Conservation (phyloP, 345 rosid genomes). For the Salix arbutifolia region DNA sequence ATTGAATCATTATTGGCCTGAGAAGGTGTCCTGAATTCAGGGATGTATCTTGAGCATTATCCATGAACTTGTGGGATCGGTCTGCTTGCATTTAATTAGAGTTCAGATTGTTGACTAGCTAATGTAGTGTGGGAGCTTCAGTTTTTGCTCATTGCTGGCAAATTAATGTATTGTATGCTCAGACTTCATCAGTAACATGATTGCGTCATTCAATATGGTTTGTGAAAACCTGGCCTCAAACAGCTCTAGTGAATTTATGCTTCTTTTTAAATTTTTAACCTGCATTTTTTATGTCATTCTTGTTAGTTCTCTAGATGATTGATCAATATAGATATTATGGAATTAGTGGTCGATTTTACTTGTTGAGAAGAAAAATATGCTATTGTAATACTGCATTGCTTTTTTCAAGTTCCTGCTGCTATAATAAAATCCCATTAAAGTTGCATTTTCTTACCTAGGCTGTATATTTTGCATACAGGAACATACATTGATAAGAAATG, state of each 20-base stretch:
- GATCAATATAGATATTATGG: not conserved
- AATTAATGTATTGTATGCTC: not conserved
- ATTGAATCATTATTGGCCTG: not conserved
- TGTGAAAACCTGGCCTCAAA: not conserved
- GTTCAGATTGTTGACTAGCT: not conserved
- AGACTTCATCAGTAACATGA: not conserved
- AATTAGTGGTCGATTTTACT: not conserved
- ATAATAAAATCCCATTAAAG: not conserved
- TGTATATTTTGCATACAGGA: constrained; percentile 34
- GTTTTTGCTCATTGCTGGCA: not conserved
- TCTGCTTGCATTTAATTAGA: not conserved
- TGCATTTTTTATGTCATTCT: not conserved
- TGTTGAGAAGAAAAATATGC: not conserved
- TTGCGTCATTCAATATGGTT: not conserved
- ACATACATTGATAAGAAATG: constrained; percentile 83
- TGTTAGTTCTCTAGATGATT: not conserved
- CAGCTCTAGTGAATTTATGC: not conserved
- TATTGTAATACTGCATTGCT: not conserved
- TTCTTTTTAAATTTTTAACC: not conserved
- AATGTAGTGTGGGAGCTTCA: not conserved
- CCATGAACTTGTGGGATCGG: no score
- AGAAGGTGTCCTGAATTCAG: no score
- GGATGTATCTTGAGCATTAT: no score
- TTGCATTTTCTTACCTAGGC: not conserved
- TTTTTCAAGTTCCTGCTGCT: no score